phyloP scores from a whole-genome alignment of 139 green algal genomes.

The Tetradesmus obliquus region DNA sequence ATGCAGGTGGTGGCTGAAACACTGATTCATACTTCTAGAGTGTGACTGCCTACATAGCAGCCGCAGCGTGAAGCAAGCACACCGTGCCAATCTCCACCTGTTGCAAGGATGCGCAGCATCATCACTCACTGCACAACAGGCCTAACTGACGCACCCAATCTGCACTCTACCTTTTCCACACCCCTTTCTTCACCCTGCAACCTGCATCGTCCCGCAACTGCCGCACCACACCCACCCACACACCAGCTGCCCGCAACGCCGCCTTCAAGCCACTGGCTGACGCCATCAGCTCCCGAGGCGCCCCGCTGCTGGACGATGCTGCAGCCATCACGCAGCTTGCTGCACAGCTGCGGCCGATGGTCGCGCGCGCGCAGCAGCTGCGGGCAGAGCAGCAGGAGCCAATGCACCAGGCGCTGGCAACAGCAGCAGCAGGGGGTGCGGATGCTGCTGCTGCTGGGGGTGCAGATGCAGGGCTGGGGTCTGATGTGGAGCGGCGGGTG shows the following conservation, averaged over 20 bases:
- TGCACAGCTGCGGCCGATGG: neutral
- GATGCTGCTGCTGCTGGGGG: neutral
- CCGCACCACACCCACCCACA: neutral
- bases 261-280: slow-evolving; percentile 19
- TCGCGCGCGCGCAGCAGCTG: slow-evolving; percentile 20
- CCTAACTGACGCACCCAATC: too few relatives aligned
- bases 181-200: neutral
- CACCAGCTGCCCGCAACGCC: neutral
- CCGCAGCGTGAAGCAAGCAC: neutral
- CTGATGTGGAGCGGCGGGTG: neutral
- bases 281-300: neutral
- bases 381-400: neutral
- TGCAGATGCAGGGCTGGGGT: neutral
- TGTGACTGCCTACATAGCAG: neutral
- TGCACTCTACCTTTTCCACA: neutral
- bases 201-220: neutral
- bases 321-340: neutral
- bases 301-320: slow-evolving; percentile 10
- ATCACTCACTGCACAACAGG: too few relatives aligned
- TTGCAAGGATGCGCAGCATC: too few relatives aligned
- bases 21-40: neutral
- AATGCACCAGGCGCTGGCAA: neutral
- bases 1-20: neutral
- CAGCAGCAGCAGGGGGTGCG: neutral
- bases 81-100: neutral